Evolutionary conservation across 176 grass and related monocot species (phyloP), one percentile per base, ranked within the genome.

Genomic region (Rhynchospora pubera): DNA sequence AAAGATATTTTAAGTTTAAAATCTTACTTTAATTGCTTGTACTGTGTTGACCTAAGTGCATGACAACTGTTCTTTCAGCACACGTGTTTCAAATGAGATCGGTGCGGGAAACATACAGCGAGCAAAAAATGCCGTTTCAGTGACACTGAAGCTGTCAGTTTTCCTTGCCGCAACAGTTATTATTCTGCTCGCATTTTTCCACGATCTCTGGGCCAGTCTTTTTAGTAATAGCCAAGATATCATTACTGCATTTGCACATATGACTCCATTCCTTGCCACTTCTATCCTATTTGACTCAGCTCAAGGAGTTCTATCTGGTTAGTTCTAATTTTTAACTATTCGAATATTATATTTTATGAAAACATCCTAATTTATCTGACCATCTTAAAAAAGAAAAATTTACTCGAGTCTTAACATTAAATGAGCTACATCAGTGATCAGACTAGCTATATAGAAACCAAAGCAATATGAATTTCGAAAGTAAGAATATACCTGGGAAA

Each of bases 61-160:
- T 65, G 16, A 22, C 22, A 24, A 34, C 4, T 84, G 14, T 57
- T 48, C 18, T 86, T n/a, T 62, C 84, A 96, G 92, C 87, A 93
- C 93, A 7, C 82, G 91, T n/a, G 96, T 95, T 43, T 99, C 96
- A 45, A 99, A 91, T 58, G 92, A 99, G 86, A 91, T 95, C 11
- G 93, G 96, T 26, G 84, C 91, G 0, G 91, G 91, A 51, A 91
- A 91, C 84, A 51, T 87, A 21, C 83, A 90, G 1, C 51, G 78
- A 59, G 93, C 96, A 7, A 95, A 95, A 84, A 83, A 91, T 51
- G 91, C 93, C 14, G 89, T 99, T 46, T 21, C 47, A 0, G 89
- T 93, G 68, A 95, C 96, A 23, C 7, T 99, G 78, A 91, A 93
- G 72, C 80, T 99, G 8, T 90, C 96, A 8, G 75, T 99, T 70